Conservation (phyloP, 2,329 filamentous ascomycete genomes). For the Erysiphe pulchra region DNA sequence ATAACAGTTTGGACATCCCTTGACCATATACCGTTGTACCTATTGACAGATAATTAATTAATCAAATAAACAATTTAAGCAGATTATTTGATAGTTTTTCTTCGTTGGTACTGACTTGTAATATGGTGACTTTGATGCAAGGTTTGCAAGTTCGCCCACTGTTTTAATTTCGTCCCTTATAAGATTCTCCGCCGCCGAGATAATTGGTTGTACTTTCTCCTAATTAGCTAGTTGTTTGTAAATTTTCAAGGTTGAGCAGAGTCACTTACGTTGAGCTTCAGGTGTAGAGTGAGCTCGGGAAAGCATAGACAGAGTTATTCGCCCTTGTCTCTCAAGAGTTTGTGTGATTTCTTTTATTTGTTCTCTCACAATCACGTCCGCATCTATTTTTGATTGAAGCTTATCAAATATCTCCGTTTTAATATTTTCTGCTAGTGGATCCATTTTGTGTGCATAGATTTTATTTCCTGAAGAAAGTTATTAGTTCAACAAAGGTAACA, state of each 20-base stretch:
- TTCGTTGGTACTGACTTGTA: conserved; percentile 52
- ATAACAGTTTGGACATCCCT: conserved; percentile 60
- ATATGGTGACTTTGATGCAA: conserved; percentile 73
- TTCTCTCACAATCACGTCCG: conserved; percentile 62
- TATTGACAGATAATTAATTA: conserved; percentile 9
- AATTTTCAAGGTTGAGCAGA: conserved; percentile 2
- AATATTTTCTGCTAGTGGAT: background rate
- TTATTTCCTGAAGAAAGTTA: too few relatives aligned
- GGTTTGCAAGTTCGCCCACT: conserved; percentile 39
- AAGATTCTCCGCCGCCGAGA: conserved; percentile 40
- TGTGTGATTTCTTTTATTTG: conserved; percentile 61
- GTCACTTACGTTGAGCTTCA: conserved; percentile 28
- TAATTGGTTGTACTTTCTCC: conserved; percentile 34
- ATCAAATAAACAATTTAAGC: background rate
- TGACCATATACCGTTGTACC: conserved; percentile 66
- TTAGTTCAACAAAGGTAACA: too few relatives aligned
- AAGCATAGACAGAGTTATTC: conserved; percentile 57
- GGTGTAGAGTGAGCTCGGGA: conserved; percentile 79
- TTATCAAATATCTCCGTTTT: conserved; percentile 35
- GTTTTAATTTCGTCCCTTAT: conserved; percentile 49
- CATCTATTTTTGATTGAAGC: conserved; percentile 72
- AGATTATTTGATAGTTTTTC: background rate
- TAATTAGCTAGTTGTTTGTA: background rate
- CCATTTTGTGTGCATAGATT: too few relatives aligned
- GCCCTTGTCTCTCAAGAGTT: conserved; percentile 58